Base-by-base conservation (phyloP, 768 basidiomycete species). In the Rhodotorula graminis region DNA sequence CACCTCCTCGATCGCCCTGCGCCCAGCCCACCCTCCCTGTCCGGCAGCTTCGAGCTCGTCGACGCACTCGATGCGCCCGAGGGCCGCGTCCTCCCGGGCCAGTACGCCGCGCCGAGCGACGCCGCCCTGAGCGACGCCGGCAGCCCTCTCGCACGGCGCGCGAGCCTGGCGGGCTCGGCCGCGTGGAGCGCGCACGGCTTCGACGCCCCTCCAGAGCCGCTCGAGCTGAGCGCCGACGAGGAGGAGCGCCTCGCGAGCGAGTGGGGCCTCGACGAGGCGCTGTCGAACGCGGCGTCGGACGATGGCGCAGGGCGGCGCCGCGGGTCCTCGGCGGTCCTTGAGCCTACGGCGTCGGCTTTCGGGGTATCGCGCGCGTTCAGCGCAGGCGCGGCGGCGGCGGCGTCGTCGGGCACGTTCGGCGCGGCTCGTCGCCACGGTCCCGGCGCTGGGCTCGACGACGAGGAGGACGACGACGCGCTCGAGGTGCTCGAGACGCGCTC, bases 401-500 rank as follows among this genome's bases (percentile, higher is more conserved):
- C 66, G n/a, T n/a, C n/a, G n/a, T n/a, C n/a, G 11, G 70, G 60
- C 37, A 9, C 37, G 37, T 37, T 9, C 5, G 37, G 37, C 37
- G 37, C 37, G 9, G 37, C 37, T 5, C 5, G 37, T 37, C 37
- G 37, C 5, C 37, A 5, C 37, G 37, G 37, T 5, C 37, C 37
- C 9, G 5, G 37, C 37, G 37, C 37, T 37, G 5, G 37, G 4
- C 37, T 5, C 37, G 8, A 29, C n/a, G 58, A 50, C 2, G 56
- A n/a, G 5, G 73, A 62, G 0, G 44, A 23, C 19, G 70, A 69
- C 27, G 40, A 55, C 27, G 53, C 53, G 7, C 12, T 52, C 40
- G 71, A 72, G 56, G 25, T 68, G 18, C 61, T 69, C 57, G 74
- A 75, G 62, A 72, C 74, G 12, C 47, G 55, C 21, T 75, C 74